phyloP scores from a whole-genome alignment of 352 stramenopile genomes.

The Pythium aristosporum region DNA sequence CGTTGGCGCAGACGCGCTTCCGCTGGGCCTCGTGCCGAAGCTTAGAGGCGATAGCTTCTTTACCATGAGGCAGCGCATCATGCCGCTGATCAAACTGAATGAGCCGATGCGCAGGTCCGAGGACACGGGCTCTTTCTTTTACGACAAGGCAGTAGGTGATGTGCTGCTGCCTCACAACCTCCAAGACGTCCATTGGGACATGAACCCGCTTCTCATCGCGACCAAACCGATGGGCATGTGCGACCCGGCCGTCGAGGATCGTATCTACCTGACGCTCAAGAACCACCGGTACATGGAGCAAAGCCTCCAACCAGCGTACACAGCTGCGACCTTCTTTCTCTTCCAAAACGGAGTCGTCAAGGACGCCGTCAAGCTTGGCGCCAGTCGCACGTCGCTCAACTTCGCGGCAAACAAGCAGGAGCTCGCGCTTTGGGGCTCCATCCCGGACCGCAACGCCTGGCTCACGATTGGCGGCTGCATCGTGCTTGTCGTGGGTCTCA shows the following conservation, averaged over 20 bases:
- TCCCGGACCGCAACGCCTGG: slow-evolving; percentile 10
- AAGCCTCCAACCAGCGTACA: slow-evolving; percentile 3
- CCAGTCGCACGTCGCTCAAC: neutral
- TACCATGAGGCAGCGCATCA: no score
- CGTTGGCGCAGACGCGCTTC: neutral
- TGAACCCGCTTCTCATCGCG: neutral
- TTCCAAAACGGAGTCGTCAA: slow-evolving; percentile 10
- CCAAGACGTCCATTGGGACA: neutral
- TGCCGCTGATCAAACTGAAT: no score
- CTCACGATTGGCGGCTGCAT: slow-evolving; percentile 14
- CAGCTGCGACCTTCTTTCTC: slow-evolving; percentile 1
- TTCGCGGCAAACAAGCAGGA: slow-evolving; percentile 9
- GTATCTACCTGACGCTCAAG: neutral
- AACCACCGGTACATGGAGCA: slow-evolving; percentile 13
- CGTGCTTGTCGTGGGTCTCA: neutral
- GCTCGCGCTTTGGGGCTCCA: slow-evolving; percentile 8
- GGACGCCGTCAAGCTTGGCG: neutral
- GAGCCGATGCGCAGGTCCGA: no score
- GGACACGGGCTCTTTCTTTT: no score
- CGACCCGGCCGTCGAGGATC: slow-evolving; percentile 1
- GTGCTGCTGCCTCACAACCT: slow-evolving; percentile 1
- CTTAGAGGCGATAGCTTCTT: no score
- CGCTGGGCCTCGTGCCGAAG: neutral
- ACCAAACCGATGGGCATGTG: neutral
- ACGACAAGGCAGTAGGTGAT: neutral